Evolutionary conservation across 225 moss, liverwort and hornwort genomes (phyloP), one percentile per base, ranked within the genome.

Genomic region (Physcomitrellopsis africana): DNA sequence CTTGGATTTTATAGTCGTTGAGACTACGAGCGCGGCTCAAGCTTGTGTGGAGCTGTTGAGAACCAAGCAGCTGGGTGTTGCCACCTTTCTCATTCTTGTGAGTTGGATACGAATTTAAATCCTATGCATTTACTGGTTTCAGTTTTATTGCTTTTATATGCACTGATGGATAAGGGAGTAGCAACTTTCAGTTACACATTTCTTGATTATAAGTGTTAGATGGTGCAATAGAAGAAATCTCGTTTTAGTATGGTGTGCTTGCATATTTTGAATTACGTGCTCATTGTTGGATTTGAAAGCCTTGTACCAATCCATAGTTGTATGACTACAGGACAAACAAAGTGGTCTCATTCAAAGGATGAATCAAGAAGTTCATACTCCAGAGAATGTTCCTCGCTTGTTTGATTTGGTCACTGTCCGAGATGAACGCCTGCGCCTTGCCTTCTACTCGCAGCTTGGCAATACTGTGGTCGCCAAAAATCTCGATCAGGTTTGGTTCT

Each of bases 11-110:
- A 69, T 99, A 59, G 97, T 99, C 42, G 97, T 99, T 54, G 95
- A 95, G 81, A 90, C 93, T 44, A 95, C 95, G 19, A 81, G 57
- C 68, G 86, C 95, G 78, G 97, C 97, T 51, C 95, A 99, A 88
- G 87, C 93, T 47, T 93, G 95, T 90, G 97, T 99, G 67, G 95
- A 99, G 69, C 89, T 99, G 64, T 84, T 99, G 52, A 92, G 95
- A 68, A 85, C 93, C 23, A 87, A 84, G 74, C 86, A 92, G 68
- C 85, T 93, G 58, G 95, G 97, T 54, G 95, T 99, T 19, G 95
- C 89, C 63, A 94, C 97, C 48, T 99, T 95, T 77, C 82, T 99
- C 37, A 99, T 99, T 75, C 83, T 99, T 83, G 95, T 93, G 74
- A 84, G 89, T 79, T 43, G 53, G 63, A 49, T 75, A 23, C 49